Evolutionary conservation across 805 yeast species (phyloP).

Genomic region (Lipomyces kockii): DNA sequence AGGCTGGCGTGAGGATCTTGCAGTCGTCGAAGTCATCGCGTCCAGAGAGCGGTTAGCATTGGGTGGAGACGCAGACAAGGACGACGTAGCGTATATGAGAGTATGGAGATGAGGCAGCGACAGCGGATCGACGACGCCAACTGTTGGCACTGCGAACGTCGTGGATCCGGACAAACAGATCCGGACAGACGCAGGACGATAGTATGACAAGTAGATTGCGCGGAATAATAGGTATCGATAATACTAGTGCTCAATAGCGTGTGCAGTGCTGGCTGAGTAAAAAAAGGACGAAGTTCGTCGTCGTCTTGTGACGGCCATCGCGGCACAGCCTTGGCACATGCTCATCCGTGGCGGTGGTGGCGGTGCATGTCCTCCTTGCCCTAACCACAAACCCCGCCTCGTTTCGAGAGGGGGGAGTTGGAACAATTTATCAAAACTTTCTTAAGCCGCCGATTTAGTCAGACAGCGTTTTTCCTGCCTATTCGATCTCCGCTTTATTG

Average conservation of each 20-base stretch:
- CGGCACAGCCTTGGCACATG: constrained; percentile 2
- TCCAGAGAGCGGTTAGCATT: background rate
- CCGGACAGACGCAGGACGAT: background rate
- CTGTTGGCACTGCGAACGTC: background rate
- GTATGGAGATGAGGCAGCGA: background rate
- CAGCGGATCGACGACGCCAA: background rate
- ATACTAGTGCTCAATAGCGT: background rate
- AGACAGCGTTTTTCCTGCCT: too few relatives aligned
- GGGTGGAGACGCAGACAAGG: background rate
- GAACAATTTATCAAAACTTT: too few relatives aligned
- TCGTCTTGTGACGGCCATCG: background rate
- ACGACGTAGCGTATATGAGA: background rate
- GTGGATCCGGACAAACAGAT: background rate
- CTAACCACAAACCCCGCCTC: background rate
- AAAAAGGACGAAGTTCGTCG: background rate
- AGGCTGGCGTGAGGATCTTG: background rate
- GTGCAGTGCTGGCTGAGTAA: background rate
- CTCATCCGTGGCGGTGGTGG: background rate
- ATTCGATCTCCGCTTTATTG: too few relatives aligned
- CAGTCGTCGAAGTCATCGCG: background rate
- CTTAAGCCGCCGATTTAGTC: too few relatives aligned
- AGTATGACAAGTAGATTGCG: background rate
- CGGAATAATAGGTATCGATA: background rate
- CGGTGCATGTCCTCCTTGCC: background rate
- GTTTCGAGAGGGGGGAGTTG: too few relatives aligned